Base-by-base conservation (phyloP, 202 grass and related monocot species). In the Carex sylvatica region DNA sequence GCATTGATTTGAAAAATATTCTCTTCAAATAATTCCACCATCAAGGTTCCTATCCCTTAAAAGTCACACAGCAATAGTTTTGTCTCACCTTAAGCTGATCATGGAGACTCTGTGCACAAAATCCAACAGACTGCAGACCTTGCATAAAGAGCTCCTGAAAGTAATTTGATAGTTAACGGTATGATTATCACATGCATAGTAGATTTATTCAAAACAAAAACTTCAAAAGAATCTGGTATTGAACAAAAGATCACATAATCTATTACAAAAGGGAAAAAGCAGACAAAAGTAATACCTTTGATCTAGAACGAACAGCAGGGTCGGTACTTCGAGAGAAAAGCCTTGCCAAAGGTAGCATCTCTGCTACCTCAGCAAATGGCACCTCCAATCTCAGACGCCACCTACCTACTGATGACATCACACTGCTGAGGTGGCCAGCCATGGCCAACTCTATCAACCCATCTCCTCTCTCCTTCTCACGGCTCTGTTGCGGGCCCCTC, bases 291-390 rank as follows among this genome's bases (percentile, higher is more conserved):
- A 68, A 8, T 73, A 98, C 95, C 88, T 98, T 98, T 12, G 95
- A 93, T 88, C 92, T 93, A 51, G 92, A 95, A 80, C 81, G 90
- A 83, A 98, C 92, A 83, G 87, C 91, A 86, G 95, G 95, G 85
- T 98, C 95, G 73, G 92, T 98, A 88, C 95, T 98, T 80, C 95
- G 89, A 86, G 95, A 98, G 81, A 98, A 87, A 73, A 98, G 92
- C 74, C 91, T 93, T 80, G 92, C 92, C 82, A 98, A 85, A 83
- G 95, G 95, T 91, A 98, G 92, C 84, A 98, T 98, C 88, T 98
- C 95, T 90, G 92, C 91, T 87, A 95, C 91, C 93, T 98, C 92
- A 86, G 95, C 95, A 75, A 80, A 88, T 10, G 95, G 95, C 84
- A 95, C 95, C 89, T 98, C 95, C 59, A 98, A 66, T 85, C 95